Conservation (phyloP, 306 rosid species). For the Carpinus fangiana region DNA sequence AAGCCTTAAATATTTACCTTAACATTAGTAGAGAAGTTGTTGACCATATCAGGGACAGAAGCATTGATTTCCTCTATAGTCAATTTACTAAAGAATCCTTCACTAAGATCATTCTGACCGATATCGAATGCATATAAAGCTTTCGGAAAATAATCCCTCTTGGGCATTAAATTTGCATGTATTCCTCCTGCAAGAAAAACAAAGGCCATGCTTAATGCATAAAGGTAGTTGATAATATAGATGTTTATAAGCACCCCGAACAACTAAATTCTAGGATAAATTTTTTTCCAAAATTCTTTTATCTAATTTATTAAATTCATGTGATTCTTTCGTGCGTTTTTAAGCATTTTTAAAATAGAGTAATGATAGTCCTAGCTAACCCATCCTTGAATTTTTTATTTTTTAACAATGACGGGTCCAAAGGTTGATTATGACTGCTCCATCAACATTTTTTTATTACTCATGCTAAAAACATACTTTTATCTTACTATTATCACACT, state of each 20-base stretch:
- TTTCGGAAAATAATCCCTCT: constrained; percentile 4
- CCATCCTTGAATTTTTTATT: too few species aligned
- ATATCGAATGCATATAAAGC: constrained; percentile 40
- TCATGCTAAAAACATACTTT: too few species aligned
- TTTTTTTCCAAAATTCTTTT: too few species aligned
- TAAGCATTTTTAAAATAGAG: too few species aligned
- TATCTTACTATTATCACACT: too few species aligned
- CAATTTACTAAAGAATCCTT: constrained; percentile 8
- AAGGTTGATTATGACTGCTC: too few species aligned
- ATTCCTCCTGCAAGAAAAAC: constrained; percentile 11
- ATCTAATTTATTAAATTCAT: too few species aligned
- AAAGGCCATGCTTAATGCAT: background rate
- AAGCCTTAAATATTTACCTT: constrained; percentile 32
- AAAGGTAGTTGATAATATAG: background rate
- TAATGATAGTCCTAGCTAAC: too few species aligned
- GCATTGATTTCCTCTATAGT: constrained; percentile 36
- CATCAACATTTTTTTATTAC: too few species aligned
- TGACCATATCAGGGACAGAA: constrained; percentile 38
- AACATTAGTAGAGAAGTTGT: constrained; percentile 30
- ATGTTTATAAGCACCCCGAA: background rate
- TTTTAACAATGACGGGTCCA: too few species aligned
- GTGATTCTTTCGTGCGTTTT: too few species aligned
- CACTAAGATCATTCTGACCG: constrained; percentile 32
- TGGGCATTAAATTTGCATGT: constrained; percentile 6
- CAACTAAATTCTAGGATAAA: too few species aligned